Base-by-base conservation (phyloP, 352 stramenopile species). In the Phytophthora lateralis region DNA sequence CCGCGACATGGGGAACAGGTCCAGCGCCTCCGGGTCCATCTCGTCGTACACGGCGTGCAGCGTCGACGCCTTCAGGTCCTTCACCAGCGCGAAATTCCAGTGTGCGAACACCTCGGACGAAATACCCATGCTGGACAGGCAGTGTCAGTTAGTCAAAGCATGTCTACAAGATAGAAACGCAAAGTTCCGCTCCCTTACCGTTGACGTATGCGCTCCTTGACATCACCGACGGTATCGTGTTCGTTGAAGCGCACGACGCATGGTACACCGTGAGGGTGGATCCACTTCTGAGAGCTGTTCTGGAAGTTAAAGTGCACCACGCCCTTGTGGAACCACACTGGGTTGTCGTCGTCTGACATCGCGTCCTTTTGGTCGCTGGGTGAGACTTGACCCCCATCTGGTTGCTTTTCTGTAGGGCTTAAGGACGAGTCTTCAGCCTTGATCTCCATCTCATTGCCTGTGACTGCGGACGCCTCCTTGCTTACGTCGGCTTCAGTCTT, bases 251-350 rank as follows among this genome's bases (percentile, higher is more conserved):
- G 75, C n/a, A 89, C 66, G 7, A 91, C 43, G 24, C 83, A 77
- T 1, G 88, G 84, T 7, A 90, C 80, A 10, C 85, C 81, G 24
- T 95, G 85, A 2, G 84, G 73, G 21, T 89, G 73, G 38, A 96
- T 95, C 76, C 78, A 93, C 39, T 81, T 71, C 44, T 80, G 66
- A 2, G 71, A 78, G 34, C 56, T 72, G 34, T 60, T 60, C 42
- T 89, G 75, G 53, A 89, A 93, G 57, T 77, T 83, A 42, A 93
- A 95, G 55, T 95, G 86, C 50, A 85, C 71, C 4, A 93, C 82
- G 18, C 80, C 79, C 29, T 89, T 75, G 38, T 74, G 63, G 38
- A 90, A 78, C 39, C 69, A 76, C 67, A 49, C 1, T 30, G 59
- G 50, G 26, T 65, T 42, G 0, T 61, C 69, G 12, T 76, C 63